These are phyloP conservation scores for Zarea fungicola DNA, from an alignment of 2,329 filamentous ascomycete species.

Conservation along the genomic window DNA sequence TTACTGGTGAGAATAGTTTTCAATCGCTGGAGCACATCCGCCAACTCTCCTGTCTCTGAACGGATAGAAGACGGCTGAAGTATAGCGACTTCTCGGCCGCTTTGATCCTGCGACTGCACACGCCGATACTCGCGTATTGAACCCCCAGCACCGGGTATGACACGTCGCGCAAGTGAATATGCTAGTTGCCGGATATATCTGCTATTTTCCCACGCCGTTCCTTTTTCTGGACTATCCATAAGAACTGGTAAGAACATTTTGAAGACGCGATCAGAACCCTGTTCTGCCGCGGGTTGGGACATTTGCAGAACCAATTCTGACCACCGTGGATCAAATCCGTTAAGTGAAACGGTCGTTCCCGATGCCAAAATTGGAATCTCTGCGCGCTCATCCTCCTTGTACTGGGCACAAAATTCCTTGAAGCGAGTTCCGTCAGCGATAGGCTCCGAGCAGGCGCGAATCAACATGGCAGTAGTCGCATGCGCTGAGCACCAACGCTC, in stretches of 20 bases:
- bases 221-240: constrained; percentile 49
- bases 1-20: neutral
- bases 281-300: constrained; percentile 9
- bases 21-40: constrained; percentile 16
- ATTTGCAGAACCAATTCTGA: constrained; percentile 35
- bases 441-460: constrained; percentile 22
- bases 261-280: constrained; percentile 17
- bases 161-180: constrained; percentile 43
- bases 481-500: constrained; percentile 26
- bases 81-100: constrained; percentile 22
- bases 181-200: constrained; percentile 45
- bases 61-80: constrained; percentile 13
- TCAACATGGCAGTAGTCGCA: constrained; percentile 25
- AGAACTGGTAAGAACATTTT: constrained; percentile 62
- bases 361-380: constrained; percentile 15
- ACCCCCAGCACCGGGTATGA: constrained; percentile 14
- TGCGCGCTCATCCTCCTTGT: constrained; percentile 21
- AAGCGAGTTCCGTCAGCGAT: constrained; percentile 21
- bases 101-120: constrained; percentile 25
- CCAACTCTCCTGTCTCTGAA: constrained; percentile 18
- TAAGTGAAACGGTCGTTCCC: constrained; percentile 16
- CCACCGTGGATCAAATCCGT: constrained; percentile 31
- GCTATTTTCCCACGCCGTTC: constrained; percentile 54
- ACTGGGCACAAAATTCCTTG: constrained; percentile 27
- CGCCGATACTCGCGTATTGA: constrained; percentile 33